Evolutionary conservation across 441 rosid genomes (phyloP), one percentile per base, ranked within the genome.

Genomic region (Populus hybrid): DNA sequence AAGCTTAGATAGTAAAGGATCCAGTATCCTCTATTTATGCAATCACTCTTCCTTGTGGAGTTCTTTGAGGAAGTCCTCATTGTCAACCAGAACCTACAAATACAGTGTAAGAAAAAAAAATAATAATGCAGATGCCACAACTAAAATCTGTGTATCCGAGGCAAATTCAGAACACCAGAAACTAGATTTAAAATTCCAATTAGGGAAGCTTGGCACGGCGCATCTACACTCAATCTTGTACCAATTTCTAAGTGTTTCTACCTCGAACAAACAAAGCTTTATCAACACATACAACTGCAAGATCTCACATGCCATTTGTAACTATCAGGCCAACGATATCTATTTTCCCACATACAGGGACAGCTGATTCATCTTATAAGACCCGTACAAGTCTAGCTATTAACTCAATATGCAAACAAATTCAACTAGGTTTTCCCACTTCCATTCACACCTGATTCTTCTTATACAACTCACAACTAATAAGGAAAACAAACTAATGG

Each of bases 11-110:
- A 68, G 42, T 6, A 28, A 1, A 36, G 50, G 23, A 68, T n/a
- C 36, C 26, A 56, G 1, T 14, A 72, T 64, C 50, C 35, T 29
- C 23, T 33, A 9, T 63, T 31, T 64, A 40, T 38, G 74, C 24
- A 3, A 63, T 59, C 4, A n/a, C 68, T 76, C 75, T 59, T 73
- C 63, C 84, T 84, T 72, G 35, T 86, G 81, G 81, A 96, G 92
- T 80, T 96, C 98, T 90, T 88, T 94, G 10, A 93, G 90, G 81
- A 96, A 96, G 83, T 94, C 98, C 86, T 90, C 88, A 45, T 93
- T 91, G 96, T 94, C 99, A 20, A 96, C 98, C 83, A 94, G 88
- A 67, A 94, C 95, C 97, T 93, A 77, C 76, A 80, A 71, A 78
- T 61, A 69, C 40, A 59, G 76, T 53, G 63, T 42, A 4, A 74